phyloP scores from a whole-genome alignment of 306 rosid genomes.

The Cucumis cinereus region DNA sequence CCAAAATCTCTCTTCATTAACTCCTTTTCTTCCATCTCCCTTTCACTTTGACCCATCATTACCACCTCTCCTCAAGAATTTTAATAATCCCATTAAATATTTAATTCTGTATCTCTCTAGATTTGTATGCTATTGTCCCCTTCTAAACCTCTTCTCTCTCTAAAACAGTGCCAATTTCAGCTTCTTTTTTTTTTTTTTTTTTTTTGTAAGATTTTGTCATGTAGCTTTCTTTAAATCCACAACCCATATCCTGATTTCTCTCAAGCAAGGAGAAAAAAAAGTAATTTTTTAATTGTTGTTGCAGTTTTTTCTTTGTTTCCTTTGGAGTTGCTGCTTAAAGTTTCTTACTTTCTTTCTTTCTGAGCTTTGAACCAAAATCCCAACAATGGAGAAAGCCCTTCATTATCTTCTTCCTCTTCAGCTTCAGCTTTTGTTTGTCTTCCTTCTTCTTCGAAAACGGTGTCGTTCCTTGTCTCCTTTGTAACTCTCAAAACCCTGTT shows the following conservation, averaged over 20 bases:
- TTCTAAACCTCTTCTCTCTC: neutral
- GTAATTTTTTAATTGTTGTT: neutral
- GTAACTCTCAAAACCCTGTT: conserved; percentile 10
- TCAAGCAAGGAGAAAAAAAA: neutral
- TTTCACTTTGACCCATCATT: conserved; percentile 9
- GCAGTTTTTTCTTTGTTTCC: neutral
- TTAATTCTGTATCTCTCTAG: neutral
- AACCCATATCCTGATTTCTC: conserved; percentile 3
- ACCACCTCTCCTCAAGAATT: neutral
- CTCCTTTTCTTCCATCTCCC: neutral
- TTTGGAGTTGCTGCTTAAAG: conserved; percentile 7
- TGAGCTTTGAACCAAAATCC: conserved; percentile 6
- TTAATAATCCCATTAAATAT: neutral
- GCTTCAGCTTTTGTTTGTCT: conserved; percentile 21
- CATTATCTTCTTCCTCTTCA: conserved; percentile 57
- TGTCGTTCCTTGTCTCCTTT: conserved; percentile 37
- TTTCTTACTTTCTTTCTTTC: conserved; percentile 33
- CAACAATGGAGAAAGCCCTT: conserved; percentile 53
- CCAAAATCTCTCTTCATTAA: neutral
- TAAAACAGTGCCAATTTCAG: neutral
- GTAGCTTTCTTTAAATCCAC: conserved; percentile 2
- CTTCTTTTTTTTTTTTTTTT: neutral
- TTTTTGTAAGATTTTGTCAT: neutral
- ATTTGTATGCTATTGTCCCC: neutral
- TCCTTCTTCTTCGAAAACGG: conserved; percentile 27